These are phyloP conservation scores for Wickerhamiella nectarea DNA, from an alignment of 805 yeast species.

Conservation along the genomic window DNA sequence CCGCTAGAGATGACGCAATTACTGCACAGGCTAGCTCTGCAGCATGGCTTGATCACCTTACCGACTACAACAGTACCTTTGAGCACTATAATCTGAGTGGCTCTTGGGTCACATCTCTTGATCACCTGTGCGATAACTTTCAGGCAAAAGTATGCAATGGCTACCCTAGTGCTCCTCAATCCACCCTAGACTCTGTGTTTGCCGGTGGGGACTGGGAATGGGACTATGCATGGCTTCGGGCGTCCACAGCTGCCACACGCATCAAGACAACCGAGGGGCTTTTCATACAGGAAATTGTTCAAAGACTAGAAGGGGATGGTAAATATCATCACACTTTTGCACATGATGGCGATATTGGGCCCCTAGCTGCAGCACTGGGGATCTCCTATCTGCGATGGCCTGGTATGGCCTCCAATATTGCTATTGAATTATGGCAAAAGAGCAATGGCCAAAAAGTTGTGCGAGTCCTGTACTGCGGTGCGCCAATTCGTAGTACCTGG, in stretches of 20 bases:
- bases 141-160: constrained; percentile 31
- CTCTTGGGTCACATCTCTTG: constrained; percentile 20
- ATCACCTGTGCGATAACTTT: constrained; percentile 34
- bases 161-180: constrained; percentile 24
- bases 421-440: constrained; percentile 29
- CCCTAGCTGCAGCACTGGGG: constrained; percentile 29
- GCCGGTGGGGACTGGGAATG: constrained; percentile 34
- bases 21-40: constrained; percentile 21
- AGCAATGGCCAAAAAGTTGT: constrained; percentile 20
- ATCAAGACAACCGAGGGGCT: constrained; percentile 28
- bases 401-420: constrained; percentile 35
- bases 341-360: constrained; percentile 33
- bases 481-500: constrained; percentile 14
- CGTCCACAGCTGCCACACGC: constrained; percentile 27
- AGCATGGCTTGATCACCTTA: constrained; percentile 29
- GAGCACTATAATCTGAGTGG: constrained; percentile 23
- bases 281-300: constrained; percentile 28
- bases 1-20: constrained; percentile 23
- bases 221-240: constrained; percentile 29
- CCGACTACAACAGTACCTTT: constrained; percentile 23
- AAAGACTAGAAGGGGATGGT: constrained; percentile 21
- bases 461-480: constrained; percentile 30
- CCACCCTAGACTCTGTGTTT: constrained; percentile 28
- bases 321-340: constrained; percentile 32
- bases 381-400: constrained; percentile 32